Evolutionary conservation across 192 early-diverging fungal genomes (phyloP).

Genomic region (Nowakowskiella sp.): DNA sequence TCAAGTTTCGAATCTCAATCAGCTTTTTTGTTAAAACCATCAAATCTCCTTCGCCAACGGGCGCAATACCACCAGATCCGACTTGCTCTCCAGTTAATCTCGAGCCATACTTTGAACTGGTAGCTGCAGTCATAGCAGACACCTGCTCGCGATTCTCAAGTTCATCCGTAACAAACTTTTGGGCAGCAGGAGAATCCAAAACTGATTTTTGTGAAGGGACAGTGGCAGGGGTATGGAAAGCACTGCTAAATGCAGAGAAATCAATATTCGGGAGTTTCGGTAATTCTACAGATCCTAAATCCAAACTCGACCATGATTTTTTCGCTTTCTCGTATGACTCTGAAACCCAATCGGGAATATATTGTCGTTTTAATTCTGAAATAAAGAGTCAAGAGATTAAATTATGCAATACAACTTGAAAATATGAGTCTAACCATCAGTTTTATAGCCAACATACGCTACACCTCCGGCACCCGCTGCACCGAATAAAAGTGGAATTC

Average conservation of each 20-base stretch:
- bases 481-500: conserved; percentile 49
- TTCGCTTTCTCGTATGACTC: conserved; percentile 25
- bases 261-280: conserved; percentile 2
- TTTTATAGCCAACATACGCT: conserved; percentile 55
- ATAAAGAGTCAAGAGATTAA: not conserved
- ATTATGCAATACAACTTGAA: conserved; percentile 3
- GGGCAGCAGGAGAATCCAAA: not conserved
- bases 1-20: conserved; percentile 88
- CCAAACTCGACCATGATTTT: conserved; percentile 19
- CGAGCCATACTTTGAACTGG: too few species aligned
- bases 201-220: not conserved
- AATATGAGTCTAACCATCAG: conserved; percentile 16
- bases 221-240: not conserved
- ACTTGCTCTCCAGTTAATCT: too few species aligned
- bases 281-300: conserved; percentile 18
- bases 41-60: conserved; percentile 72
- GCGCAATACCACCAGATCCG: too few species aligned
- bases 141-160: too few species aligned
- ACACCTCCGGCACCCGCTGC: conserved; percentile 51
- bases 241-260: not conserved
- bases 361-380: conserved; percentile 22
- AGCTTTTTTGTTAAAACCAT: conserved; percentile 87
- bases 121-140: too few species aligned
- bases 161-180: conserved; percentile 1
- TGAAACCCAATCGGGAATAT: conserved; percentile 39